Percentiles rank a stretch among this genome's conserved stretches.
Conservation (phyloP, 1,284 basidiomycete genomes). For the Pisolithus thermaeus region DNA sequence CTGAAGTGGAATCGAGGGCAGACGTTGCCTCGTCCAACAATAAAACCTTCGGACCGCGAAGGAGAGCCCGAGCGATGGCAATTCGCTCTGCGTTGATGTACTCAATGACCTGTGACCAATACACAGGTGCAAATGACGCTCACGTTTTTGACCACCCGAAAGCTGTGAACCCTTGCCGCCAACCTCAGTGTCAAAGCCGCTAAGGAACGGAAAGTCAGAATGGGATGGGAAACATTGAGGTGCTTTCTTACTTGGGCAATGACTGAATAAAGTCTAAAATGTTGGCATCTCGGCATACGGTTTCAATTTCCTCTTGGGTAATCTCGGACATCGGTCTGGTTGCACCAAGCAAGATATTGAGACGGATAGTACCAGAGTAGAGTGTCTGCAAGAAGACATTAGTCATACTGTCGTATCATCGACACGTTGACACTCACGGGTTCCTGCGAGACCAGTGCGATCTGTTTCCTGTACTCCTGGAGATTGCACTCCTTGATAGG, state of each 20-base stretch:
- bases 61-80: conserved; percentile 93
- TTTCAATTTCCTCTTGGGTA: conserved; percentile 83
- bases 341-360: conserved; percentile 87
- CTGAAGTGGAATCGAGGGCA: conserved; percentile 89
- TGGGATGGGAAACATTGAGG: neutral
- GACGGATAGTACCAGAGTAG: conserved; percentile 83
- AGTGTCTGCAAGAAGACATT: conserved; percentile 43
- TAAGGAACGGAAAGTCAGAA: conserved; percentile 17
- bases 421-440: conserved; percentile 35
- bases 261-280: conserved; percentile 89
- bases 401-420: neutral
- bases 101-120: neutral
- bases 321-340: conserved; percentile 77
- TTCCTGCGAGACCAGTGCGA: conserved; percentile 91
- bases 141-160: conserved; percentile 90
- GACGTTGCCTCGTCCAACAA: conserved; percentile 91
- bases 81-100: conserved; percentile 67
- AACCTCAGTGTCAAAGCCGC: conserved; percentile 73
- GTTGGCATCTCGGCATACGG: conserved; percentile 83
- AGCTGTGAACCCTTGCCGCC: conserved; percentile 93
- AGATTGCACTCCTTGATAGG: conserved; percentile 80
- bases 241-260: conserved; percentile 66
- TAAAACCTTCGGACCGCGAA: conserved; percentile 90
- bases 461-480: conserved; percentile 75
- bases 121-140: conserved; percentile 21